Base-by-base conservation (phyloP, 2,329 filamentous ascomycete genomes). In the Microcyclosporella mali region DNA sequence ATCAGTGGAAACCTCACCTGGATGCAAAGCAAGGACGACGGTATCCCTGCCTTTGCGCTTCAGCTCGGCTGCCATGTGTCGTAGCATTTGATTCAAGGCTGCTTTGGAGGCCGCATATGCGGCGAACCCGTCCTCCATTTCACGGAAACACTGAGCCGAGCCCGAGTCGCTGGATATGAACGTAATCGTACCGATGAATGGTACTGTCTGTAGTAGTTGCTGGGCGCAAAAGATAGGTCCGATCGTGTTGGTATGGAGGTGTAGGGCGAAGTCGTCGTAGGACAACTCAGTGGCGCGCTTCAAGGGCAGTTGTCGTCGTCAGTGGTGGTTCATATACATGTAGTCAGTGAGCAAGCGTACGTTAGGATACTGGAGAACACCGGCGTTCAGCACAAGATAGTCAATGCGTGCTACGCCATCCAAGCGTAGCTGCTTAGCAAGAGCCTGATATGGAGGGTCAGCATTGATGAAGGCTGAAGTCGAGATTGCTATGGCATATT, bases 121-220 rank as follows among this genome's bases (percentile, higher is more conserved):
- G 1, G 72, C 75, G 46, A 79, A 79, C 0, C 74, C 75, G 52
- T 79, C 75, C 56, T 79, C 74, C 54, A 71, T 70, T n/a, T 71
- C 69, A 10, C 69, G 69, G 44, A 79, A 78, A 6, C 63, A 58
- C 7, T 65, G 59, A 2, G 71, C 65, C 0, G 75, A 79, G 11
- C 74, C 75, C 1, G 72, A 76, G 55, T 79, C 76, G 14, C 70
- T 73, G 9, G 75, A 78, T 59, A 78, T 78, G 66, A 79, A 75
- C 21, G 71, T 65, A 8, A 78, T 67, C 14, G 68, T 73, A n/a
- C 67, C 66, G 44, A 74, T 69, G 3, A 66, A 65, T 12, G 72
- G 69, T 27, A 62, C 62, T 7, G 67, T 66, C 40, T 70, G 61
- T 0, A 79, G 65, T 3, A 79, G 62, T 41, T 70, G 69, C 46